Evolutionary conservation across 768 basidiomycete genomes (phyloP), one percentile per base, ranked within the genome.

Genomic region (Boletus barrowsii): DNA sequence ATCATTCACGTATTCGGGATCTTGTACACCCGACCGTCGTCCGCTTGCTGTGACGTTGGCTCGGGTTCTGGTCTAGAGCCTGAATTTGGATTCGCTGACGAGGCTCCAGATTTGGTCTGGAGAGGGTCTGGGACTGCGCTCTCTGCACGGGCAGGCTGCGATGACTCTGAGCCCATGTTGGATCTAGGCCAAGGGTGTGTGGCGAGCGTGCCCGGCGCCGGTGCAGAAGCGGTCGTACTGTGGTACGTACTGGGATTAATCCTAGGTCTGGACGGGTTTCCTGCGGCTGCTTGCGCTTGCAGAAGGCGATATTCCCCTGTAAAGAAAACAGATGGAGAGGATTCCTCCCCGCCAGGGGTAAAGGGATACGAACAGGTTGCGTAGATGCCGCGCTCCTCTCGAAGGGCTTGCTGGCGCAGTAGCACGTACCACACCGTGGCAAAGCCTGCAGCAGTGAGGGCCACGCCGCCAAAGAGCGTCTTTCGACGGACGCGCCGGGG

Each of bases 291-390:
- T 13, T 66, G 63, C 1, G 61, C 68, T 41, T 66, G 62, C 13
- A 59, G 20, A 33, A 71, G 60, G 15, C 70, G 69, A 43, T 59
- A 52, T 55, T 70, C 62, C 68, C 66, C 69, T 60, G 14, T 10
- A 2, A 15, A 15, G 32, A 17, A 13, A 29, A 4, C 8, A 5
- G 14, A 14, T 6, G 1, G 9, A 10, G 3, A 30, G 32, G 15
- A 29, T 33, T 2, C 22, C 24, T 10, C 5, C 42, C 33, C 0
- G 33, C 7, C 20, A 32, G 6, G 9, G n/a, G n/a, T 13, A 13
- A 17, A 44, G 24, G 26, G 42, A 20, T 33, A 56, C 58, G 48
- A 17, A 70, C 66, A 66, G n/a, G 62, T 43, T 15, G 57, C 2
- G 11, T 64, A 53, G 30, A 32, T 20, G 4, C 62, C 66, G 3